Evolutionary conservation across 78 protist species (phyloP).

Genomic region (Acrasis kona): DNA sequence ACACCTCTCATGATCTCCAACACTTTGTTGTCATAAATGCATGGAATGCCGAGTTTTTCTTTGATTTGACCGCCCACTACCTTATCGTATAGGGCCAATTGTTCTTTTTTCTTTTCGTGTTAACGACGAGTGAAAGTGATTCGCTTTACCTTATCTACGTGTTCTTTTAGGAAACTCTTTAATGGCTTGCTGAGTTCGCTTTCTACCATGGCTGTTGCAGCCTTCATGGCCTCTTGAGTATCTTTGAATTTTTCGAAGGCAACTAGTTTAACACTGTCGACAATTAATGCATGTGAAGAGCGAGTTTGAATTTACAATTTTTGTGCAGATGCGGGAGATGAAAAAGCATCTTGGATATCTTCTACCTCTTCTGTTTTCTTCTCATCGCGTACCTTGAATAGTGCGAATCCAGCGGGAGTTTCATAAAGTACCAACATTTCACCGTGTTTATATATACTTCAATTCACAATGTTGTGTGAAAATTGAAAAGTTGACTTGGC

Average conservation of each 20-base stretch:
- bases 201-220: conserved; percentile 75
- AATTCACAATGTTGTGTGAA: no score
- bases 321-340: conserved; percentile 26
- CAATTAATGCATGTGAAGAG: not conserved
- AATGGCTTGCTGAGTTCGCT: conserved; percentile 63
- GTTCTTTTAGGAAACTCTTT: conserved; percentile 70
- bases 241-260: conserved; percentile 74
- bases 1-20: conserved; percentile 67
- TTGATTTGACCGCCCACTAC: conserved; percentile 84
- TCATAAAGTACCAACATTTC: conserved; percentile 36
- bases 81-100: conserved; percentile 78
- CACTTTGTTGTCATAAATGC: conserved; percentile 32
- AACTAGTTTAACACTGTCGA: conserved; percentile 55
- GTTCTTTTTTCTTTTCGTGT: conserved; percentile 44
- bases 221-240: conserved; percentile 85
- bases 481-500: no score
- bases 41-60: conserved; percentile 51
- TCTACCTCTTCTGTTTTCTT: conserved; percentile 49
- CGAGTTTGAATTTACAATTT: not conserved
- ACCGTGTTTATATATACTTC: no score
- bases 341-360: conserved; percentile 18
- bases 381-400: conserved; percentile 76
- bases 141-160: conserved; percentile 26
- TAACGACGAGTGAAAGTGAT: not conserved
- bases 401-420: conserved; percentile 75